Conservation (phyloP, 768 basidiomycete genomes). For the Mycena epipterygia region DNA sequence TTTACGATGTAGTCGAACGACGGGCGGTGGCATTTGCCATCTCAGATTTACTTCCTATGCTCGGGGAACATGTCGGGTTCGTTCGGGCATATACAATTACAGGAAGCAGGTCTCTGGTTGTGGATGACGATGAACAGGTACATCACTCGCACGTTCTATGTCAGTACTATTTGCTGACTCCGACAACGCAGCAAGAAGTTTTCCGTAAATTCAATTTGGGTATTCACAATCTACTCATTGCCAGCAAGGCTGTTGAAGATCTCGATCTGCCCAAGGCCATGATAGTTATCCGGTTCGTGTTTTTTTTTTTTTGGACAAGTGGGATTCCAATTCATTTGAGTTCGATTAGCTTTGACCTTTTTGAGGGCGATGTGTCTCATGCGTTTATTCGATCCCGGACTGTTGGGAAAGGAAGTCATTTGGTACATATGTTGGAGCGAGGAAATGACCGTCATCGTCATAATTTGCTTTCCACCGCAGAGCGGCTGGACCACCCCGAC, state of each 20-base stretch:
- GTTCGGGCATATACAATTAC: slow-evolving; percentile 67
- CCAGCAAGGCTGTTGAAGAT: slow-evolving; percentile 71
- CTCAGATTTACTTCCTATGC: slow-evolving; percentile 67
- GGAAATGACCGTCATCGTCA: slow-evolving; percentile 69
- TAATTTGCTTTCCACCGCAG: slow-evolving; percentile 59
- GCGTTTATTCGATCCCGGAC: slow-evolving; percentile 66
- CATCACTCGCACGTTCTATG: background rate
- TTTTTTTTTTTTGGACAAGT: background rate
- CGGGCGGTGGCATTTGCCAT: slow-evolving; percentile 69
- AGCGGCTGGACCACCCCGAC: slow-evolving; percentile 51
- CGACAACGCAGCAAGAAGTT: slow-evolving; percentile 57
- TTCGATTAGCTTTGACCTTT: slow-evolving; percentile 66
- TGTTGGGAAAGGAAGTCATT: slow-evolving; percentile 61
- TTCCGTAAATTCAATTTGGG: slow-evolving; percentile 66
- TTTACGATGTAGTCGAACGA: slow-evolving; percentile 60
- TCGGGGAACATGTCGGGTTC: slow-evolving; percentile 65
- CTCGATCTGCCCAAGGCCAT: slow-evolving; percentile 69
- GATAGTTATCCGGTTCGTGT: slow-evolving; percentile 71
- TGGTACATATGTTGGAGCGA: slow-evolving; percentile 75
- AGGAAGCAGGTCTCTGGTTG: slow-evolving; percentile 48
- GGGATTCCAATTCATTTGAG: slow-evolving; percentile 5
- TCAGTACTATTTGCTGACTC: background rate
- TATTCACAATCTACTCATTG: slow-evolving; percentile 73
- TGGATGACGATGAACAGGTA: slow-evolving; percentile 47
- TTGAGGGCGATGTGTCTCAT: slow-evolving; percentile 74